Percentiles rank a stretch among this genome's conserved stretches.
Evolutionary conservation across 345 rosid genomes (phyloP).

Genomic region (Citrus medica): DNA sequence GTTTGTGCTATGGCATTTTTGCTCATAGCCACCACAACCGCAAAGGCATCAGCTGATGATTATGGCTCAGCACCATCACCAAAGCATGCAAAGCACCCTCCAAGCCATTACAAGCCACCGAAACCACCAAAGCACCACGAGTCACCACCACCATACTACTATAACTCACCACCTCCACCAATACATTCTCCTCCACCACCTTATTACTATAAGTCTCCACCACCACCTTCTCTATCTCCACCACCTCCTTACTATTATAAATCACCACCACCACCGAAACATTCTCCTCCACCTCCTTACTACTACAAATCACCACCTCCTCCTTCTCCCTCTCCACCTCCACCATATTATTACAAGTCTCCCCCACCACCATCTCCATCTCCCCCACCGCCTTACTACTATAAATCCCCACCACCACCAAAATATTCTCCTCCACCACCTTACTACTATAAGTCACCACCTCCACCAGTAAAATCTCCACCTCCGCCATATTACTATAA

Average conservation of each 20-base stretch:
- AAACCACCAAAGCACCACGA: background rate
- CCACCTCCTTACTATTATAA: background rate
- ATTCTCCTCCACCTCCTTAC: background rate
- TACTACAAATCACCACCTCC: slow-evolving; percentile 2
- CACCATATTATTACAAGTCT: background rate
- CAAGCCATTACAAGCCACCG: background rate
- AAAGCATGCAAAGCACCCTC: background rate
- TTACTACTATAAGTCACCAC: background rate
- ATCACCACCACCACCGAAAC: background rate
- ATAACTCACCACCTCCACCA: background rate
- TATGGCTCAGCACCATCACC: background rate
- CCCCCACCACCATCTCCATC: background rate
- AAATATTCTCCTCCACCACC: background rate
- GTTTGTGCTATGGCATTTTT: slow-evolving; percentile 2
- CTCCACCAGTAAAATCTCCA: background rate
- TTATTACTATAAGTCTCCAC: background rate
- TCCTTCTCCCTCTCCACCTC: background rate
- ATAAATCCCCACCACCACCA: background rate
- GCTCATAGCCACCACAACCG: slow-evolving; percentile 17
- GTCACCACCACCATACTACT: background rate
- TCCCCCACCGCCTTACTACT: background rate
- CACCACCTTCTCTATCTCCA: background rate
- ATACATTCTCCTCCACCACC: background rate
- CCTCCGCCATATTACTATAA: slow-evolving; percentile 15
- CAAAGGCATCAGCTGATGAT: slow-evolving; percentile 7